Evolutionary conservation across 768 basidiomycete species (phyloP).

Genomic region (Kwoniella sp.): DNA sequence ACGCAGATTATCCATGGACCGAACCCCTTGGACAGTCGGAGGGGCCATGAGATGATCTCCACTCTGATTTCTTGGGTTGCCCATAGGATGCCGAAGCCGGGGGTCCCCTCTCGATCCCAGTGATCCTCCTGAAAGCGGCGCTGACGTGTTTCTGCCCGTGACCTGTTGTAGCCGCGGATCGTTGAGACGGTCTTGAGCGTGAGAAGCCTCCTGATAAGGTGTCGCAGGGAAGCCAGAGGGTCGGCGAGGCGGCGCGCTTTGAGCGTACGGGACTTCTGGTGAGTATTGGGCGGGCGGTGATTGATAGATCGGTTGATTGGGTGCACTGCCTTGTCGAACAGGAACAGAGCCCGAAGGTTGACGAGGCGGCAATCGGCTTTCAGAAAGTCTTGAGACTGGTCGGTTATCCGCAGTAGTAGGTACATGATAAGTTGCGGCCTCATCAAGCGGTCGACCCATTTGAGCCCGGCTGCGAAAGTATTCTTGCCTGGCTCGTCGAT

Average conservation of each 20-base stretch:
- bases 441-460: constrained; percentile 16
- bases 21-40: constrained; percentile 30
- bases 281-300: constrained; percentile 36
- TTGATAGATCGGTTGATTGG: constrained; percentile 33
- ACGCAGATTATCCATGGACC: constrained; percentile 48
- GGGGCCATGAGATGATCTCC: constrained; percentile 17
- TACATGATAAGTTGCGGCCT: constrained; percentile 18
- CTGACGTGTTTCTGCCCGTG: constrained; percentile 11
- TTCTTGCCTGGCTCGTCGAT: constrained; percentile 32
- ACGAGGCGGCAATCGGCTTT: constrained; percentile 1
- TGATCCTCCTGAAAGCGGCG: constrained; percentile 3
- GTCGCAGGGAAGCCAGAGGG: constrained; percentile 29
- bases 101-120: not conserved
- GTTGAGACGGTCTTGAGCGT: constrained; percentile 34
- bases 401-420: constrained; percentile 17
- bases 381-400: constrained; percentile 13
- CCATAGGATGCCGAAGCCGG: constrained; percentile 20
- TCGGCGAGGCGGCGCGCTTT: constrained; percentile 22
- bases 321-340: constrained; percentile 8
- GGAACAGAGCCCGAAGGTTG: constrained; percentile 20
- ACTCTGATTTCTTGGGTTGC: constrained; percentile 8
- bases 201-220: constrained; percentile 30
- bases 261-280: constrained; percentile 27
- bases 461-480: constrained; percentile 26
- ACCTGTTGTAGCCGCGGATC: constrained; percentile 36